Evolutionary conservation across 441 rosid species (phyloP), one percentile per base, ranked within the genome.

Genomic region (Monsonia emarginata): DNA sequence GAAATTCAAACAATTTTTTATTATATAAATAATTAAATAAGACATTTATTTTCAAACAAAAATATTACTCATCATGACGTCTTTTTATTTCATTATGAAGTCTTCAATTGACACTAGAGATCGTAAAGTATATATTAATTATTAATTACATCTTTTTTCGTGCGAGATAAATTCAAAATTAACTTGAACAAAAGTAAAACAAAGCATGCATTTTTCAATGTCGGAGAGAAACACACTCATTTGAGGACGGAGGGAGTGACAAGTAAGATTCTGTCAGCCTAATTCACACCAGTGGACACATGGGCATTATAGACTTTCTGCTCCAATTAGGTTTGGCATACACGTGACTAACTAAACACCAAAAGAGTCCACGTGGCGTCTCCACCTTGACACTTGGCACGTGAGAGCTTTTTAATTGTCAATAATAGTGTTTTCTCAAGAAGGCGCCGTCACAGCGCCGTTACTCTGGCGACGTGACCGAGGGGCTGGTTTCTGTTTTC

Each of bases 271-370:
- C n/a, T n/a, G n/a, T n/a, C n/a, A n/a, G n/a, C n/a, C n/a, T n/a
- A n/a, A n/a, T n/a, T n/a, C n/a, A n/a, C n/a, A n/a, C n/a, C n/a
- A n/a, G n/a, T n/a, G 4, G 11, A 5, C 0, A 1, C 2, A 19
- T 34, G 72, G 78, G 76, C 64, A 73, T 50, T 52, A 16, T 56
- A 50, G 76, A n/a, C n/a, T n/a, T n/a, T n/a, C n/a, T n/a, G n/a
- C n/a, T 75, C 75, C 64, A 30, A 19, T 21, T 5, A 0, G 0
- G 21, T 14, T 62, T 34, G 27, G 72, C 72, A 63, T 74, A 69
- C 82, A 78, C 76, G 78, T 76, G 76, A 80, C 65, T 22, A 70
- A 68, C 74, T 10, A 50, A 65, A 31, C n/a, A 64, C 61, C 60
- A 16, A 34, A 50, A 18, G 21, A 0, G 46, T 56, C 63, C 69